Conservation (phyloP, 768 basidiomycete species). For the Lactifluus piperatus region DNA sequence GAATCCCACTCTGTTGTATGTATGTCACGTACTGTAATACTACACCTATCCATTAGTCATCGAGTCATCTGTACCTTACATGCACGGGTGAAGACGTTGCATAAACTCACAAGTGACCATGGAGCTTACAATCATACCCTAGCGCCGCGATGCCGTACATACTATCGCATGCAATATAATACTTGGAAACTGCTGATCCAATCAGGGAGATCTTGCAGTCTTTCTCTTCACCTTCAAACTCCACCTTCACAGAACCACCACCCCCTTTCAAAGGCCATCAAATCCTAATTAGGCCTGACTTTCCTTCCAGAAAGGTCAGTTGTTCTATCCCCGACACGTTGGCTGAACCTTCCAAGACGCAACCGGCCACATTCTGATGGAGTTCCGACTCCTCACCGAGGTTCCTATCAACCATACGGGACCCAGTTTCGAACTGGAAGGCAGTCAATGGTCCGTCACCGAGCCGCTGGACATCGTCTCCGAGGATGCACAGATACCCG, state of each 20-base stretch:
- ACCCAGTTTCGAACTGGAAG: conserved; percentile 5
- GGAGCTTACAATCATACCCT: background rate
- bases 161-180: background rate
- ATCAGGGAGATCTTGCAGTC: background rate
- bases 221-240: background rate
- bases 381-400: conserved; percentile 17
- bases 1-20: background rate
- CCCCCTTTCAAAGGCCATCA: too few relatives aligned
- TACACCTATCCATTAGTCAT: background rate
- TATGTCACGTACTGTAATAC: background rate
- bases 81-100: background rate
- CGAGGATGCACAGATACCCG: background rate
- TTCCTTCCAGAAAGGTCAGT: too few relatives aligned
- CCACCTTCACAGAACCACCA: too few relatives aligned
- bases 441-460: conserved; percentile 11
- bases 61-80: background rate
- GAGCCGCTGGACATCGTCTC: conserved; percentile 13
- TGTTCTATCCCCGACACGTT: background rate
- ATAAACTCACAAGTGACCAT: background rate
- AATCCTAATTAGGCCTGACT: too few relatives aligned
- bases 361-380: conserved; percentile 16
- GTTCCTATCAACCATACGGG: background rate
- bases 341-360: background rate
- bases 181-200: background rate
- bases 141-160: background rate